Evolutionary conservation across 2,329 filamentous ascomycete species (phyloP).

Genomic region (Colletotrichum ledebouriae): DNA sequence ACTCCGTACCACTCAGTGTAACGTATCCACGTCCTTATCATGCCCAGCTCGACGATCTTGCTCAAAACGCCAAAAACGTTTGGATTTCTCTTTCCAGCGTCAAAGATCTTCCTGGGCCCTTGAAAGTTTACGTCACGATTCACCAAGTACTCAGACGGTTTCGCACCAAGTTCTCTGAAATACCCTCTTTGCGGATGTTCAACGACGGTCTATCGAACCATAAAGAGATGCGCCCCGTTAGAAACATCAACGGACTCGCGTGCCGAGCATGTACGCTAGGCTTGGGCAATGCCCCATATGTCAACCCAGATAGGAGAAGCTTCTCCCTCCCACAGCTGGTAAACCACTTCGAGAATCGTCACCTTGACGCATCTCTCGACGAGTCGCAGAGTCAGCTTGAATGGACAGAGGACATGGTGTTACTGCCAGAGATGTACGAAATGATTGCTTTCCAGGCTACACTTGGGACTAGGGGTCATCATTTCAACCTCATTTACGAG

Average conservation of each 20-base stretch:
- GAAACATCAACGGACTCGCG: slow-evolving; percentile 65
- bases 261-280: slow-evolving; percentile 65
- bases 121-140: slow-evolving; percentile 74
- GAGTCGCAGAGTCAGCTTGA: slow-evolving; percentile 48
- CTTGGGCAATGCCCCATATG: slow-evolving; percentile 51
- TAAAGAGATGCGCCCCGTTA: slow-evolving; percentile 68
- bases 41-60: slow-evolving; percentile 65
- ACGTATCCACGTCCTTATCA: slow-evolving; percentile 48
- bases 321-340: slow-evolving; percentile 72
- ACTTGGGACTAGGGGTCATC: slow-evolving; percentile 50
- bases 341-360: slow-evolving; percentile 66
- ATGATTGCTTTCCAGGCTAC: slow-evolving; percentile 49
- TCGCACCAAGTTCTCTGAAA: slow-evolving; percentile 67
- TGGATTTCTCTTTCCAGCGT: slow-evolving; percentile 74
- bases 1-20: neutral
- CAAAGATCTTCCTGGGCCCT: slow-evolving; percentile 71
- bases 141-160: slow-evolving; percentile 73
- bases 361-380: slow-evolving; percentile 50
- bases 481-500: slow-evolving; percentile 53
- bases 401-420: slow-evolving; percentile 63
- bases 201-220: slow-evolving; percentile 69
- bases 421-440: slow-evolving; percentile 52
- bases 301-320: slow-evolving; percentile 50
- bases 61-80: slow-evolving; percentile 68
- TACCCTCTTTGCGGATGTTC: slow-evolving; percentile 70